Evolutionary conservation across 352 stramenopile genomes (phyloP).

Genomic region (Blastocystis sp.): DNA sequence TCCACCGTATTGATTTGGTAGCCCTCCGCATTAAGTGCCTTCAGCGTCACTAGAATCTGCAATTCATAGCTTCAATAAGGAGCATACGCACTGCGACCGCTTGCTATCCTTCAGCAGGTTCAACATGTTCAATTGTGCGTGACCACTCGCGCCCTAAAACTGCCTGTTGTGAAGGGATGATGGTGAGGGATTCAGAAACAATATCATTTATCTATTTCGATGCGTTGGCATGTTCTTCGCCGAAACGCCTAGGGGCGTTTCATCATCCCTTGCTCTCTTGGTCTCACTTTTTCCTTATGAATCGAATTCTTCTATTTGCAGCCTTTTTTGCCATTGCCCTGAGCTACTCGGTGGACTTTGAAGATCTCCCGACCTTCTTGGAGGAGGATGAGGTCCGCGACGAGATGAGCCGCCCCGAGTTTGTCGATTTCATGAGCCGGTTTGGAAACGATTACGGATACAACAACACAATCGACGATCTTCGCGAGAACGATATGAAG

Average conservation of each 20-base stretch:
- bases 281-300: slow-evolving; percentile 5
- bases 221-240: not conserved
- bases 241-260: not conserved
- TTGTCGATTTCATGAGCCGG: slow-evolving; percentile 57
- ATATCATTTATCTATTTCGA: too few species aligned
- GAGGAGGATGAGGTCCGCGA: slow-evolving; percentile 21
- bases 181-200: too few species aligned
- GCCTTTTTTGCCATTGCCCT: slow-evolving; percentile 2
- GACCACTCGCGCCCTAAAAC: not conserved
- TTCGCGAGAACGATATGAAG: slow-evolving; percentile 63
- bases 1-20: slow-evolving; percentile 34
- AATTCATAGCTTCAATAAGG: not conserved
- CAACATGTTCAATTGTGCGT: not conserved
- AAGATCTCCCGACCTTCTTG: slow-evolving; percentile 52
- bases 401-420: slow-evolving; percentile 58
- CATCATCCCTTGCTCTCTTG: not conserved
- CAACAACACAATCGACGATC: slow-evolving; percentile 60
- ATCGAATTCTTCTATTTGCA: not conserved
- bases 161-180: too few species aligned
- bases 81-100: slow-evolving; percentile 8
- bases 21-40: slow-evolving; percentile 1
- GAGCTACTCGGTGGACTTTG: slow-evolving; percentile 60
- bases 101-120: slow-evolving; percentile 53
- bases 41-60: slow-evolving; percentile 67
- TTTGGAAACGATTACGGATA: slow-evolving; percentile 67